phyloP scores from a whole-genome alignment of 2,329 filamentous ascomycete species.

The Colletotrichum sp. region DNA sequence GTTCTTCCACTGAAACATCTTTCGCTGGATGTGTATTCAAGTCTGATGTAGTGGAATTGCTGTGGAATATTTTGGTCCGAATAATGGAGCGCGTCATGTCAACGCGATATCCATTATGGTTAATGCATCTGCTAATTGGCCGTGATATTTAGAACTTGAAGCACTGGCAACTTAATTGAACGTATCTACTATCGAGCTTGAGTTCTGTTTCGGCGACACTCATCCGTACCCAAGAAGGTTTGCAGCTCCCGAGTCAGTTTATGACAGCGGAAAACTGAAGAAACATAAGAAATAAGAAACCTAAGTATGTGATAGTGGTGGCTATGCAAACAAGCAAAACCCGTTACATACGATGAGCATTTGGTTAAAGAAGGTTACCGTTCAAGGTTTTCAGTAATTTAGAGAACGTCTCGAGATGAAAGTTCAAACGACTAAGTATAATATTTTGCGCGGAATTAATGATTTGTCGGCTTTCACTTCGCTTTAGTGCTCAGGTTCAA shows the following conservation, averaged over 20 bases:
- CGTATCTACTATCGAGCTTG: too few species aligned
- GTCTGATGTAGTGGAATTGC: not conserved
- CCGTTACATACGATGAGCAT: not conserved
- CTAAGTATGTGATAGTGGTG: not conserved
- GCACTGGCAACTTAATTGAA: too few species aligned
- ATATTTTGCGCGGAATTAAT: accelerated
- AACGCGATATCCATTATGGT: not conserved
- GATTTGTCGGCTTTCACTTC: not conserved
- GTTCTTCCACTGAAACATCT: accelerated
- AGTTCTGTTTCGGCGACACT: too few species aligned
- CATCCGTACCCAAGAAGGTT: too few species aligned
- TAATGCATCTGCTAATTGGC: not conserved
- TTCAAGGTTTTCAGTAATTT: not conserved
- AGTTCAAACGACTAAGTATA: not conserved
- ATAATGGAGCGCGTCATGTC: not conserved
- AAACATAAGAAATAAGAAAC: not conserved
- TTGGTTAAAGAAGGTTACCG: not conserved
- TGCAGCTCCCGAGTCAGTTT: too few species aligned
- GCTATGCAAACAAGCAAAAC: not conserved
- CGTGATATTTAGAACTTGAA: not conserved
- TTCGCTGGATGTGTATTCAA: not conserved
- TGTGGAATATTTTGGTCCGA: not conserved
- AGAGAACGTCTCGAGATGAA: not conserved
- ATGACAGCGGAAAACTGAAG: not conserved
- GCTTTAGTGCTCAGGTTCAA: not conserved